These are phyloP conservation scores for Pseudogymnoascus sp. DNA, from an alignment of 2,329 filamentous ascomycete genomes.

Conservation along the genomic window DNA sequence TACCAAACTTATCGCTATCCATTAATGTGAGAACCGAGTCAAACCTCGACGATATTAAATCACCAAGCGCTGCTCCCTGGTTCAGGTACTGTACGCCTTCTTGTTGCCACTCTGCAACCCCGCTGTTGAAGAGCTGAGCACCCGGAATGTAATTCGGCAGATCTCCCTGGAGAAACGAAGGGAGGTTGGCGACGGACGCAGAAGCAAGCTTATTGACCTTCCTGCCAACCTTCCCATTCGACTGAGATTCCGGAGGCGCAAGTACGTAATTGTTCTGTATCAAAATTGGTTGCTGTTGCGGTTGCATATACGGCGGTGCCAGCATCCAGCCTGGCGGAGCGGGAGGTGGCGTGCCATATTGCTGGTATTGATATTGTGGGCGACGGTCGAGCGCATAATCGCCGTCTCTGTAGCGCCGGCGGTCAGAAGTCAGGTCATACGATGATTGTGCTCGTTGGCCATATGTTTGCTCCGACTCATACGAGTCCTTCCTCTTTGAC, in stretches of 20 bases:
- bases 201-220: slow-evolving; percentile 32
- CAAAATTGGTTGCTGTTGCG: slow-evolving; percentile 35
- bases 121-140: slow-evolving; percentile 35
- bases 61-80: slow-evolving; percentile 42
- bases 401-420: background rate
- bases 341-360: background rate
- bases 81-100: slow-evolving; percentile 37
- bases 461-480: background rate
- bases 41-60: slow-evolving; percentile 54
- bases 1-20: slow-evolving; percentile 49
- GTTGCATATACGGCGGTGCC: background rate
- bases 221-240: slow-evolving; percentile 18
- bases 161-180: slow-evolving; percentile 28
- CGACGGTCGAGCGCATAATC: background rate
- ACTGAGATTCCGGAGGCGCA: slow-evolving; percentile 18
- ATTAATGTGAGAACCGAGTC: slow-evolving; percentile 63
- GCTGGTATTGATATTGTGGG: background rate
- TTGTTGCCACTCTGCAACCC: slow-evolving; percentile 36
- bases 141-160: slow-evolving; percentile 31
- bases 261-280: slow-evolving; percentile 44
- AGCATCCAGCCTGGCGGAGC: slow-evolving; percentile 1
- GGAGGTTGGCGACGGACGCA: slow-evolving; percentile 35
- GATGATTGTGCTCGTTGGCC: background rate
- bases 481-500: slow-evolving; percentile 6
- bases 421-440: background rate